Evolutionary conservation across 345 rosid genomes (phyloP).

Genomic region (Aquilaria sinensis): DNA sequence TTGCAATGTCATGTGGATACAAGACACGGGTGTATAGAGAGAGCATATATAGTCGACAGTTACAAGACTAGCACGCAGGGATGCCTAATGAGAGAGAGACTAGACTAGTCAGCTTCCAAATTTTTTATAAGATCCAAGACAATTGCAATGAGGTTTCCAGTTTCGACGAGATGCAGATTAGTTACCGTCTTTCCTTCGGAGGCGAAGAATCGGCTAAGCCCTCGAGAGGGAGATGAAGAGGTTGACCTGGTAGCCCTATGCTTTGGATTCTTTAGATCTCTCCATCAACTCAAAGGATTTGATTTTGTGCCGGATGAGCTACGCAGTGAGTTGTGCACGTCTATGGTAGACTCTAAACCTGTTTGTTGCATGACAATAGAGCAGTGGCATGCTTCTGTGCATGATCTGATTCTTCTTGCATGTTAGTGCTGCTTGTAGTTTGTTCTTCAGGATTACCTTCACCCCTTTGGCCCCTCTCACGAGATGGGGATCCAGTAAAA

Average conservation of each 20-base stretch:
- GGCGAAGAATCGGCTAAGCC: constrained; percentile 48
- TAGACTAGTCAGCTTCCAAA: too few species aligned
- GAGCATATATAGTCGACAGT: too few species aligned
- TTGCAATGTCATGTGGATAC: too few species aligned
- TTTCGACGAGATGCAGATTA: too few species aligned
- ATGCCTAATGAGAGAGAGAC: too few species aligned
- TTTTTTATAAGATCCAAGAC: too few species aligned
- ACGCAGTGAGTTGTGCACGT: constrained; percentile 1
- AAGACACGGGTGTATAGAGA: too few species aligned
- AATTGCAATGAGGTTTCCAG: too few species aligned
- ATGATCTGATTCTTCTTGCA: constrained; percentile 6
- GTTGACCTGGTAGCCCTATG: constrained; percentile 40
- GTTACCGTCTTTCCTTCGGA: constrained; percentile 30
- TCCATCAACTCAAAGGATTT: constrained; percentile 21
- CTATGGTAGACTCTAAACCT: constrained; percentile 4
- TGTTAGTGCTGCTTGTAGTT: constrained; percentile 9
- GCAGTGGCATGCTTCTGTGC: constrained; percentile 16
- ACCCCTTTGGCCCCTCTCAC: constrained; percentile 17
- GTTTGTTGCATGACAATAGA: constrained; percentile 12
- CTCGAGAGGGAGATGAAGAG: constrained; percentile 36
- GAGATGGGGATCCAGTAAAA: constrained; percentile 13
- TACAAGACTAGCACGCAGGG: too few species aligned
- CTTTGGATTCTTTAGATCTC: constrained; percentile 15
- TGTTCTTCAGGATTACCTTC: constrained; percentile 17
- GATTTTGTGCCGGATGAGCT: constrained; percentile 18